Conservation (phyloP, 2,329 filamentous ascomycete species). For the Diaporthe velutina region DNA sequence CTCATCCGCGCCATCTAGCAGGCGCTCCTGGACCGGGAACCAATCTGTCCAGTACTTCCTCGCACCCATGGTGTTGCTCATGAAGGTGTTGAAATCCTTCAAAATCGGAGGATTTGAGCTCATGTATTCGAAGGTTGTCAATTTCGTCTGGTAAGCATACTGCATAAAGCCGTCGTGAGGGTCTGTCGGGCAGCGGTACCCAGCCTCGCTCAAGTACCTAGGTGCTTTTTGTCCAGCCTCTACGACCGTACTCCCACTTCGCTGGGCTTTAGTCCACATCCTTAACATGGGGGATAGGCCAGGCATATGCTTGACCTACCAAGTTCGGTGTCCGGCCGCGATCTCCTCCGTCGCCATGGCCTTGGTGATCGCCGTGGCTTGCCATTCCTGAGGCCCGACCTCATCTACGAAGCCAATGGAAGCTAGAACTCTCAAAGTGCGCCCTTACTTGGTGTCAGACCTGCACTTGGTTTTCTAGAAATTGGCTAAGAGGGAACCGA, state of each 20-base stretch:
- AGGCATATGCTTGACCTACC: slow-evolving; percentile 41
- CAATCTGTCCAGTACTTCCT: slow-evolving; percentile 39
- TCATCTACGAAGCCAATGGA: slow-evolving; percentile 45
- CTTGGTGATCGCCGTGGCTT: slow-evolving; percentile 43
- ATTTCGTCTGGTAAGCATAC: slow-evolving; percentile 46
- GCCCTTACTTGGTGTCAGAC: slow-evolving; percentile 24
- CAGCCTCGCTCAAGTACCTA: slow-evolving; percentile 43
- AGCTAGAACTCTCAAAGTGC: slow-evolving; percentile 43
- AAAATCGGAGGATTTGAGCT: slow-evolving; percentile 41
- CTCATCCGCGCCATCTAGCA: slow-evolving; percentile 43
- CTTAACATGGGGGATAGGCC: rapidly evolving
- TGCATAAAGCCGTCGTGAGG: slow-evolving; percentile 46
- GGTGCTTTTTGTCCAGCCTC: slow-evolving; percentile 42
- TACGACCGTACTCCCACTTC: slow-evolving; percentile 41
- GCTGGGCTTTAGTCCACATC: too few species aligned
- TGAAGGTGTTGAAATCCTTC: slow-evolving; percentile 46
- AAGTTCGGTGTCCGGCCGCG: slow-evolving; percentile 44
- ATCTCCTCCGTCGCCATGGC: slow-evolving; percentile 46
- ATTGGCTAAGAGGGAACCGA: rapidly evolving
- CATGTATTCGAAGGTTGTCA: slow-evolving; percentile 43
- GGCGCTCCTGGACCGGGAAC: slow-evolving; percentile 44
- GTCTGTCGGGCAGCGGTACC: slow-evolving; percentile 44
- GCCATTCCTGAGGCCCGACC: slow-evolving; percentile 43
- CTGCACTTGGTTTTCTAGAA: neutral
- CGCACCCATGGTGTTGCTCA: slow-evolving; percentile 47